Base-by-base conservation (phyloP, 2,329 filamentous ascomycete genomes). In the Aureobasidium sp. region DNA sequence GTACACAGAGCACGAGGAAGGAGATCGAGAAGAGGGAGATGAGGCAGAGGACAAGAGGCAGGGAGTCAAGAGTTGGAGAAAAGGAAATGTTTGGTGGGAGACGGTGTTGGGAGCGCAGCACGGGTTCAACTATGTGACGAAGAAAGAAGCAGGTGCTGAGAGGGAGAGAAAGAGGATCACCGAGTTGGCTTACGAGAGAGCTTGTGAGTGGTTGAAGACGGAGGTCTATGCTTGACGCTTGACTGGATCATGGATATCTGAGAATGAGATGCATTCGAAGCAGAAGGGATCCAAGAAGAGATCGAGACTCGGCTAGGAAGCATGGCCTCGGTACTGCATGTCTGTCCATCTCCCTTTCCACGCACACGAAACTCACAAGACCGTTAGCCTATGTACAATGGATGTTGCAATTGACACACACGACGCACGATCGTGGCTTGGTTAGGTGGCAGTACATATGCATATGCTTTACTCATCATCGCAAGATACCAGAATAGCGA, bases 101-200 rank as follows among this genome's bases (percentile, higher is more conserved):
- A 33, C 19, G 25, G 55, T 59, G n/a, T 33, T 50, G 55, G 55
- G 19, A 3, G 55, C 45, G 6, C 55, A 59, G 27, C 55, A 59
- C 35, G 55, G 43, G 1, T 59, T 59, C 19, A 59, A 59, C 21
- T 49, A 49, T 33, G 23, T 59, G 1, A 50, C n/a, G 11, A 59
- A 59, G 25, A 59, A 59, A 25, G 45, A 59, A 2, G 23, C 25
- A 3, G n/a, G 8, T 11, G 55, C 55, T 23, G 55, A 59, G 35
- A 33, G 13, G 55, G 40, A 59, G 55, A 49, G 55, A 11, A 25
- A 49, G 33, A 35, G 40, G 21, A 31, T 59, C 11, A 59, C 55
- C 3, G 45, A 33, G 3, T 31, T 23, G 43, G 45, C 43, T 23
- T 59, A 59, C 25, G 45, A 43, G 11, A 49, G 35, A 11, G 43